Percentiles rank a stretch among this genome's conserved stretches.
Conservation (phyloP, 805 yeast species). For the Myxozyma lipomycoides region DNA sequence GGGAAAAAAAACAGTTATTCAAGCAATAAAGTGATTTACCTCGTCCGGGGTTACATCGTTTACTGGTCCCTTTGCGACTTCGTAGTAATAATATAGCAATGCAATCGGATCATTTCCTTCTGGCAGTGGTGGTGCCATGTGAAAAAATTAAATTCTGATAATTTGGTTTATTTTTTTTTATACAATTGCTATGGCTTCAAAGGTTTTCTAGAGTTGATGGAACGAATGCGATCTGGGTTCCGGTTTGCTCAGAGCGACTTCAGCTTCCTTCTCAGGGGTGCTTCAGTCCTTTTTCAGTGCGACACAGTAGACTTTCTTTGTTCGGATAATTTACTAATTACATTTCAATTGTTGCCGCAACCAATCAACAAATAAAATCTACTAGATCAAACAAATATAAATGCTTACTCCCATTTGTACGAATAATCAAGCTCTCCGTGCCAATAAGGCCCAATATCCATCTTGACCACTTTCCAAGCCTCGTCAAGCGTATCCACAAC, state of each 20-base stretch:
- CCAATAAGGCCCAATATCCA: conserved; percentile 30
- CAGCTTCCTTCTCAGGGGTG: too few species aligned
- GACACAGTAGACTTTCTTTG: too few species aligned
- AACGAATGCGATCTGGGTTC: too few species aligned
- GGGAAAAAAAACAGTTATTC: too few species aligned
- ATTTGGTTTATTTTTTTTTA: too few species aligned
- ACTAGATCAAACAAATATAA: background rate
- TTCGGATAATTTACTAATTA: too few species aligned
- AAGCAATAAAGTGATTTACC: conserved; percentile 5
- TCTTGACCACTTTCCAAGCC: conserved; percentile 29
- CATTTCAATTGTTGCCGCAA: too few species aligned
- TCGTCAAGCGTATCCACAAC: conserved; percentile 29
- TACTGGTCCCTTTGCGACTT: conserved; percentile 17
- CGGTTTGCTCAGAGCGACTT: too few species aligned
- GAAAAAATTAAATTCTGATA: too few species aligned
- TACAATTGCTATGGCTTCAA: too few species aligned
- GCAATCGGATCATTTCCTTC: conserved; percentile 10
- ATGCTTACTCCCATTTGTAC: background rate
- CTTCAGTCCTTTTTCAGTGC: too few species aligned
- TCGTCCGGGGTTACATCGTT: conserved; percentile 10
- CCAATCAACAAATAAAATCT: background rate
- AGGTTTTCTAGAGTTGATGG: too few species aligned
- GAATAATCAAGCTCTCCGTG: conserved; percentile 5
- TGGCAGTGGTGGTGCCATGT: conserved; percentile 1
- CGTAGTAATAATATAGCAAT: conserved; percentile 21